These are phyloP conservation scores for Lasiosphaeriaceae sp. DNA, from an alignment of 495 filamentous ascomycete genomes.

Conservation along the genomic window DNA sequence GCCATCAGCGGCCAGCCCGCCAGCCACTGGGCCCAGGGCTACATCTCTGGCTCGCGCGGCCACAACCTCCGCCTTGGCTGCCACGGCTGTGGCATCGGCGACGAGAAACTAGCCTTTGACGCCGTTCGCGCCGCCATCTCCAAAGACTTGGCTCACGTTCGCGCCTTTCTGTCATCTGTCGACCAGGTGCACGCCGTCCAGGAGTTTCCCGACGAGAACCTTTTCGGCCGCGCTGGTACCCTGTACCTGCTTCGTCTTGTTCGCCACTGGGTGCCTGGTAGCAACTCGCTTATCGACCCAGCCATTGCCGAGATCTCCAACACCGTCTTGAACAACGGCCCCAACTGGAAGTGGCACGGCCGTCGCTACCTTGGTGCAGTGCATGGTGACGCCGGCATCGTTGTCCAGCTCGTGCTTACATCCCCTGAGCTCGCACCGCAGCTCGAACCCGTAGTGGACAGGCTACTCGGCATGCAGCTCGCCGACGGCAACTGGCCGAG, in stretches of 20 bases:
- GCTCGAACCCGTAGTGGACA: constrained; percentile 40
- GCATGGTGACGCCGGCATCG: constrained; percentile 59
- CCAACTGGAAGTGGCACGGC: constrained; percentile 55
- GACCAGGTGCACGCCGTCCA: constrained; percentile 28
- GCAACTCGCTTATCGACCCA: constrained; percentile 25
- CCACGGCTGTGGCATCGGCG: constrained; percentile 48
- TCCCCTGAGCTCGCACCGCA: constrained; percentile 24
- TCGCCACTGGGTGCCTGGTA: constrained; percentile 24
- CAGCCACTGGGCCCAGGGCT: constrained; percentile 44
- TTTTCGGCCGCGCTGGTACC: constrained; percentile 58
- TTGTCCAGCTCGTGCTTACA: constrained; percentile 59
- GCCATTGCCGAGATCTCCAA: constrained; percentile 35
- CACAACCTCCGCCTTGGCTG: constrained; percentile 27
- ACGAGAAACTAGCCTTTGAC: constrained; percentile 52
- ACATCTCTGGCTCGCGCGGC: constrained; percentile 42
- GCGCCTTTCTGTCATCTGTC: constrained; percentile 41
- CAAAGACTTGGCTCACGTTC: constrained; percentile 38
- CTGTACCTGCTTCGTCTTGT: constrained; percentile 56
- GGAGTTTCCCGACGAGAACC: constrained; percentile 45
- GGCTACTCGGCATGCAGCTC: constrained; percentile 41
- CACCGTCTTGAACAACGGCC: constrained; percentile 34
- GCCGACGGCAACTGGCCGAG: constrained; percentile 45
- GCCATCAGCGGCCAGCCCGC: constrained; percentile 40
- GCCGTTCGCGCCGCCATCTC: constrained; percentile 48
- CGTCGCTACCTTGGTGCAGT: constrained; percentile 57